Evolutionary conservation across 495 filamentous ascomycete species (phyloP).

Genomic region (Terfezia boudieri): DNA sequence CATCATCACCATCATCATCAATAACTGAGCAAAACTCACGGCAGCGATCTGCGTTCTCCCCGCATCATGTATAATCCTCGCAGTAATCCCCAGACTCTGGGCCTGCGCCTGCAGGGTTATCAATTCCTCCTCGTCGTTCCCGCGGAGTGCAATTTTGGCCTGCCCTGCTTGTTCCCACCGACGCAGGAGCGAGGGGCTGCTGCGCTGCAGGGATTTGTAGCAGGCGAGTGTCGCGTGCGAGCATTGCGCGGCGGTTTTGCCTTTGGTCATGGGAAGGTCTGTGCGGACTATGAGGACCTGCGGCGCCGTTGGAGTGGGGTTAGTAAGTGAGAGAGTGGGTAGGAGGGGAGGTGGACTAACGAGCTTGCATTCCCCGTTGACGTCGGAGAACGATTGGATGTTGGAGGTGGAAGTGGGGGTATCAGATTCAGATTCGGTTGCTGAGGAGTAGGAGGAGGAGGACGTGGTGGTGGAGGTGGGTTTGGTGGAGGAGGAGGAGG

Average conservation of each 20-base stretch:
- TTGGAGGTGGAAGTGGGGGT: slow-evolving; percentile 14
- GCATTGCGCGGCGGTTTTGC: slow-evolving; percentile 92
- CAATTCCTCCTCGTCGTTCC: slow-evolving; percentile 66
- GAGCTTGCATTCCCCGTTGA: slow-evolving; percentile 71
- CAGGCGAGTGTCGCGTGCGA: slow-evolving; percentile 91
- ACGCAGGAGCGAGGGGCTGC: slow-evolving; percentile 38
- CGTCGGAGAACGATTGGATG: slow-evolving; percentile 10
- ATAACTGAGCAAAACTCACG: slow-evolving; percentile 15
- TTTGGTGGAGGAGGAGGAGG: background rate
- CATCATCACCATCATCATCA: background rate
- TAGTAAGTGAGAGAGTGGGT: background rate
- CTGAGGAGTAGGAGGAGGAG: slow-evolving; percentile 1
- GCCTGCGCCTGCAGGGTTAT: slow-evolving; percentile 53
- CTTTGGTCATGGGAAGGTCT: slow-evolving; percentile 95
- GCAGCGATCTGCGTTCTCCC: slow-evolving; percentile 90
- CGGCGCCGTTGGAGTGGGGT: background rate
- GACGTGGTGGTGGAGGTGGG: background rate
- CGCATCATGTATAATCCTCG: slow-evolving; percentile 81
- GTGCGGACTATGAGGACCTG: slow-evolving; percentile 55
- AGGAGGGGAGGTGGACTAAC: slow-evolving; percentile 23
- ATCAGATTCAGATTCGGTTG: slow-evolving; percentile 7
- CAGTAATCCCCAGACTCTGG: slow-evolving; percentile 60
- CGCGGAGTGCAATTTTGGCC: slow-evolving; percentile 77
- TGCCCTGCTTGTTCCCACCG: slow-evolving; percentile 73
- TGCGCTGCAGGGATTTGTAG: slow-evolving; percentile 55